phyloP scores from a whole-genome alignment of 73 alveolate genomes.

The Tetrahymena malaccensis region DNA sequence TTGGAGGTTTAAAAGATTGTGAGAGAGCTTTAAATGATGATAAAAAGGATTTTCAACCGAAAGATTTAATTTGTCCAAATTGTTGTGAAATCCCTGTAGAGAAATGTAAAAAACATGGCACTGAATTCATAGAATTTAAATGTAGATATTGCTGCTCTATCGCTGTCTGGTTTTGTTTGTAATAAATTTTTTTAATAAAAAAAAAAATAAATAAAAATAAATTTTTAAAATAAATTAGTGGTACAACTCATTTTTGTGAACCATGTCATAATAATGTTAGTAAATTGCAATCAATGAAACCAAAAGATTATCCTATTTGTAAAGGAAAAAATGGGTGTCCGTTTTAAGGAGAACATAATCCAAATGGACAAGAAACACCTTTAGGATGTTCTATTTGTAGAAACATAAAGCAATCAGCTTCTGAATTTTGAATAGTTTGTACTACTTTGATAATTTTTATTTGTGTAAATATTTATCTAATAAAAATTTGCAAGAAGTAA shows the following conservation, averaged over 20 bases:
- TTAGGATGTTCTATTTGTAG: conserved; percentile 93
- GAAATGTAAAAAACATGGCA: conserved; percentile 85
- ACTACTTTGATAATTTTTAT: too few relatives aligned
- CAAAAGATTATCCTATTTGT: conserved; percentile 72
- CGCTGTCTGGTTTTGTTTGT: conserved; percentile 97
- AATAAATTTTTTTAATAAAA: neutral
- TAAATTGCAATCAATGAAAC: conserved; percentile 72
- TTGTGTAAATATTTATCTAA: too few relatives aligned
- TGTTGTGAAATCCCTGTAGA: conserved; percentile 88
- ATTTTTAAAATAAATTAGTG: conserved; percentile 16
- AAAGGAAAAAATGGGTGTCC: conserved; percentile 71
- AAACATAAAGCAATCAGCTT: conserved; percentile 44
- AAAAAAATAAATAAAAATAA: neutral
- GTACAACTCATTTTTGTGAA: conserved; percentile 97
- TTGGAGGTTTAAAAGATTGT: conserved; percentile 96
- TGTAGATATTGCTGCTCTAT: conserved; percentile 91
- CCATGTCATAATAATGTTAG: conserved; percentile 93
- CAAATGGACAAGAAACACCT: conserved; percentile 96
- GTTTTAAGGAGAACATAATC: conserved; percentile 86
- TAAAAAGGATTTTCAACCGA: conserved; percentile 71
- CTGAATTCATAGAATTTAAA: conserved; percentile 85
- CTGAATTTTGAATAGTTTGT: conserved; percentile 18
- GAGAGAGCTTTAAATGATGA: conserved; percentile 75
- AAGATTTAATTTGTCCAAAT: conserved; percentile 89
- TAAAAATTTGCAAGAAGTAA: too few relatives aligned